Conservation (phyloP, 2,329 filamentous ascomycete genomes). For the Ophiostoma sp. region DNA sequence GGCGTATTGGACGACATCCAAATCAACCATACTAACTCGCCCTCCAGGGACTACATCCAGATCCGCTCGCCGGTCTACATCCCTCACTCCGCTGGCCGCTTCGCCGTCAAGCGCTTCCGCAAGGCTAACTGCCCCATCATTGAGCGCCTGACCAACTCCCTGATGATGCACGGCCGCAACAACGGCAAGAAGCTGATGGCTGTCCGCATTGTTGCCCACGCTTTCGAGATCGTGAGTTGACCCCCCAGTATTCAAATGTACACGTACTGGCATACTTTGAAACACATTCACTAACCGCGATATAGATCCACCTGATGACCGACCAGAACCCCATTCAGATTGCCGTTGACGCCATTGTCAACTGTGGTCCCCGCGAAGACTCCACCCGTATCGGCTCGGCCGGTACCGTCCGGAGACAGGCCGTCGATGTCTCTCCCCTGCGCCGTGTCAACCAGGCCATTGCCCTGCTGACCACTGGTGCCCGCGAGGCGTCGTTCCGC, state of each 20-base stretch:
- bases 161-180: conserved; percentile 99
- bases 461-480: conserved; percentile 96
- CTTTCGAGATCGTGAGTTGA: conserved; percentile 89
- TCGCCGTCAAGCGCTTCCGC: conserved; percentile 99
- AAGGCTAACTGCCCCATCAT: conserved; percentile 99
- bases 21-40: conserved; percentile 25
- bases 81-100: conserved; percentile 97
- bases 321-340: conserved; percentile 99
- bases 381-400: conserved; percentile 98
- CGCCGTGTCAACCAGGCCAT: conserved; percentile 99
- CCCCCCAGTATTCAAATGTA: background rate
- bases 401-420: conserved; percentile 99
- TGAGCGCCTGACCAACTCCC: conserved; percentile 99
- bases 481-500: conserved; percentile 97
- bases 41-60: conserved; percentile 93
- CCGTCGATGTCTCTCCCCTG: conserved; percentile 99
- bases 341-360: conserved; percentile 98
- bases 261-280: too few species aligned
- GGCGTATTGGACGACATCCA: background rate
- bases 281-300: background rate
- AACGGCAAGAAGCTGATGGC: conserved; percentile 99
- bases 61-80: conserved; percentile 99
- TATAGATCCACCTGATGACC: conserved; percentile 99
- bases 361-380: conserved; percentile 99
- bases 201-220: conserved; percentile 97